Conservation (phyloP, 768 basidiomycete species). For the Lactifluus hygrophoroides region DNA sequence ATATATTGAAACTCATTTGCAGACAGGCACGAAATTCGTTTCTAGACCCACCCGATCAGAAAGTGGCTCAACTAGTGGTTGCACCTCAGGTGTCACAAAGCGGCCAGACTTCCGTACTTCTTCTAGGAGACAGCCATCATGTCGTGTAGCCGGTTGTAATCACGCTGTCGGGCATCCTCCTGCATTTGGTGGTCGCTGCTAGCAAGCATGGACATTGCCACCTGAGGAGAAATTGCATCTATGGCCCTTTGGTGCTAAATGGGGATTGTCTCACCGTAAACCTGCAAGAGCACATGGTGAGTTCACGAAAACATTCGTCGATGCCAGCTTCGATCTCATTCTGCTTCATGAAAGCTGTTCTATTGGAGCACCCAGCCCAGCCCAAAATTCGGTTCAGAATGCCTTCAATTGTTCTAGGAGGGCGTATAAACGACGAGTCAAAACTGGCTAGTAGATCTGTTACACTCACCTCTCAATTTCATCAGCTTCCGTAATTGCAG, state of each 20-base stretch:
- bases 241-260: background rate
- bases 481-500: background rate
- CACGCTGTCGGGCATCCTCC: background rate
- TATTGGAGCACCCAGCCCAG: background rate
- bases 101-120: background rate
- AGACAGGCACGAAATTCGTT: no score
- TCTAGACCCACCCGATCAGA: background rate
- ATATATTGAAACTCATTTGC: background rate
- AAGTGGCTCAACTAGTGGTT: background rate
- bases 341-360: constrained; percentile 28
- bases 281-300: constrained; percentile 30
- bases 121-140: background rate
- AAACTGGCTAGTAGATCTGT: background rate
- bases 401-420: background rate
- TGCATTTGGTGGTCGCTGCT: background rate
- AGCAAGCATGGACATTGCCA: background rate
- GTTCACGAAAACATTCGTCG: constrained; percentile 31
- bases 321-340: constrained; percentile 35
- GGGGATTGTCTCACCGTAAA: constrained; percentile 28
- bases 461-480: constrained; percentile 2
- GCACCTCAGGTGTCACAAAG: background rate
- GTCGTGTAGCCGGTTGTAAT: background rate
- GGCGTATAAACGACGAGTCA: background rate
- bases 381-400: background rate
- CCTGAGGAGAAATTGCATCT: background rate